Evolutionary conservation across 139 green algal genomes (phyloP), one percentile per base, ranked within the genome.

Genomic region (Coelastrella sp.): DNA sequence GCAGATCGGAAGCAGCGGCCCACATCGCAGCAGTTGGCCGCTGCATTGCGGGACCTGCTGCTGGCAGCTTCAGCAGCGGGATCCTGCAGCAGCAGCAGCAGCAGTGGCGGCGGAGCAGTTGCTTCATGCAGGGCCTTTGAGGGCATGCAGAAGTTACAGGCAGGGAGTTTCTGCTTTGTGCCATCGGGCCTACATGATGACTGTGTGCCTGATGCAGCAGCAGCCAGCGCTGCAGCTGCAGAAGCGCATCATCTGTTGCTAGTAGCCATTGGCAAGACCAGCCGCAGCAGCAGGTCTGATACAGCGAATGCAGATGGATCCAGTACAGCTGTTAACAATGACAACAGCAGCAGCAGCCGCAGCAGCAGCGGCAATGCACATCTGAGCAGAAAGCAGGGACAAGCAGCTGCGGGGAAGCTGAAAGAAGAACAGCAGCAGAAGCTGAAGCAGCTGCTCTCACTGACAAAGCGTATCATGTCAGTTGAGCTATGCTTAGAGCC

Each of bases 1-100:
- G 65, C 64, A 10, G 82, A 87, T 17, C 64, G 47, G 82, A 68
- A 87, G 82, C 82, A 79, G 65, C 82, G 82, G 47, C 82, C 82
- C 2, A 78, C 54, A 32, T 58, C 82, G 16, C 17, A n/a, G 65
- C 65, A 77, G 65, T 14, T 87, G 32, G 82, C 82, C 0, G 59
- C 54, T 47, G 82, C 58, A 14, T 73, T 87, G 65, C 23, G 82
- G 64, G 17, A 87, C 19, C 64, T 87, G 82, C 17, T 87, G 82
- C 82, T 87, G 82, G 60, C n/a, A 68, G 65, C 64, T 65, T 22
- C 65, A 87, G 82, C 32, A 79, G 82, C 82, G 65, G 64, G 13
- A 23, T 3, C 59, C 32, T 47, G 60, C 23, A 13, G 19, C 20
- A 73, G 59, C 17, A 85, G 58, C 80, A 85, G 82, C 82, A 87